Base-by-base conservation (phyloP, 2,329 filamentous ascomycete species). In the Aspergillus sp. region DNA sequence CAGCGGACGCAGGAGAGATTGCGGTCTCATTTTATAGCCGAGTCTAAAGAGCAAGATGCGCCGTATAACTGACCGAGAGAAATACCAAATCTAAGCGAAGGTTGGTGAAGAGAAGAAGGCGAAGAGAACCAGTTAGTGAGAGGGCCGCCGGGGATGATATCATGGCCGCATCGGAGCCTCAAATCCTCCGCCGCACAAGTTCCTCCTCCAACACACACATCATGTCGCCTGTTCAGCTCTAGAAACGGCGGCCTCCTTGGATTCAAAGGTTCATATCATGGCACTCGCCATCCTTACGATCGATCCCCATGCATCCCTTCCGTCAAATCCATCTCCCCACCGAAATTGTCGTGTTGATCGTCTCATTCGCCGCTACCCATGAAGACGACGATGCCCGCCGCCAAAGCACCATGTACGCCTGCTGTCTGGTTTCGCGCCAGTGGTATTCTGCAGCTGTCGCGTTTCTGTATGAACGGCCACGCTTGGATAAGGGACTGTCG, bases 371-470 rank as follows among this genome's bases (percentile, higher is more conserved):
- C 41, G 60, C 63, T n/a, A 56, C 48, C 5, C 56, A 60, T 52
- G 52, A 54, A 26, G 36, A 42, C 51, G 59, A 59, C 33, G 50
- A 53, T 12, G 33, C 42, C 51, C 59, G 59, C 36, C 65, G 69
- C 3, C 79, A 82, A 59, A 42, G 51, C 5, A 67, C 68, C 2
- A 64, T 83, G 10, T 67, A 72, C 45, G 68, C 70, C 3, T 78
- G 77, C 58, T 78, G 75, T 54, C 64, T 77, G 5, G 65, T 78
- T 4, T 76, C 69, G 3, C 72, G 68, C 29, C 73, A 79, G 52
- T 83, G 79, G 79, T 80, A 82, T 56, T 66, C 70, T 4, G 71
- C 73, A 8, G 71, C 73, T 0, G 66, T 80, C 6, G 60, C 67
- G 0, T 62, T 67, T 8, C 72, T 83, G 8, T 83, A 83, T 57